Evolutionary conservation across 2,329 filamentous ascomycete species (phyloP).

Genomic region (Beauveria rudraprayagi): DNA sequence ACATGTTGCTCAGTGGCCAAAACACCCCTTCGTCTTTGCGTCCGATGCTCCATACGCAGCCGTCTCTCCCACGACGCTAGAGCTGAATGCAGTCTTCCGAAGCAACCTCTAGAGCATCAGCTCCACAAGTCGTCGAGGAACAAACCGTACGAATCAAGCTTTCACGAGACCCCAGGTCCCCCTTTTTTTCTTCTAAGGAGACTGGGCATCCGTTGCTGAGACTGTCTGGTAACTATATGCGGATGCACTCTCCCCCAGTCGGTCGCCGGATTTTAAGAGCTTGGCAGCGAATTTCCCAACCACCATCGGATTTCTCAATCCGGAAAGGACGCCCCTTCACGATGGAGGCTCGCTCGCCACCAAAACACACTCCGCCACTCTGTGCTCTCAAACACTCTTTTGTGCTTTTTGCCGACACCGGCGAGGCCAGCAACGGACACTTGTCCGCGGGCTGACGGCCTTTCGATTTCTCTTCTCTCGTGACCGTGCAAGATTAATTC

Average conservation of each 20-base stretch:
- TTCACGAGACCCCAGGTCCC: conserved; percentile 5
- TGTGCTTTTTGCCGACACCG: neutral
- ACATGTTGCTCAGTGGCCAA: neutral
- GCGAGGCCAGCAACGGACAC: neutral
- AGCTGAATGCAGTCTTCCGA: conserved; percentile 9
- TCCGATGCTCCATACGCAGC: neutral
- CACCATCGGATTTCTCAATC: conserved; percentile 14
- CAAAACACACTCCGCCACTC: neutral
- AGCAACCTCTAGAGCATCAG: neutral
- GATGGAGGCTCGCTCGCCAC: conserved; percentile 9
- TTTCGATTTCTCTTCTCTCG: neutral
- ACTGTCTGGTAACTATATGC: neutral
- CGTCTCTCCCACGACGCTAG: neutral
- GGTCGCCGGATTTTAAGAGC: neutral
- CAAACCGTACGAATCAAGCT: neutral
- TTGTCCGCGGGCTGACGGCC: neutral
- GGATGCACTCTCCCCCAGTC: neutral
- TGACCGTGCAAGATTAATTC: neutral
- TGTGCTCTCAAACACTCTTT: neutral
- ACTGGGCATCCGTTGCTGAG: neutral
- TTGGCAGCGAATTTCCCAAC: neutral
- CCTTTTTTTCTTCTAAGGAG: neutral
- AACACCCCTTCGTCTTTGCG: neutral
- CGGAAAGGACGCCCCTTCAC: conserved; percentile 14
- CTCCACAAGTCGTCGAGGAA: neutral